phyloP scores from a whole-genome alignment of 768 basidiomycete species.

The Lentinula sp. region DNA sequence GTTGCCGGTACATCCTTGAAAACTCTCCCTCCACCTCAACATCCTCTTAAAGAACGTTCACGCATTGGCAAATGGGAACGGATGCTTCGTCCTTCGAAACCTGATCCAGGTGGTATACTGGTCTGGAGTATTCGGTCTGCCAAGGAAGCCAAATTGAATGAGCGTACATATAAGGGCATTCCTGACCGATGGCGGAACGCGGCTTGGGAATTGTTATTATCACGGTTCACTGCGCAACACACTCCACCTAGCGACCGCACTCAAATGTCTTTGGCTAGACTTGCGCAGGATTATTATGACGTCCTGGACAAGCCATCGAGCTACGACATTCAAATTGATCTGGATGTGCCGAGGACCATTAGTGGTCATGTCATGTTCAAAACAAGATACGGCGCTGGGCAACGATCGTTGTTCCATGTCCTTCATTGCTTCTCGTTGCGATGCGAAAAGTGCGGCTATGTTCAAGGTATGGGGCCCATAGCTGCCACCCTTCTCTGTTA shows the following conservation, averaged over 20 bases:
- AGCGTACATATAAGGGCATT: conserved; percentile 89
- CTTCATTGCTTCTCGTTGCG: conserved; percentile 85
- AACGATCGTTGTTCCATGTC: conserved; percentile 93
- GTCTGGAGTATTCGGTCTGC: conserved; percentile 62
- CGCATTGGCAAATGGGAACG: conserved; percentile 93
- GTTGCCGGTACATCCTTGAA: conserved; percentile 39
- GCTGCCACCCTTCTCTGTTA: conserved; percentile 93
- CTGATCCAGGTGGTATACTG: conserved; percentile 67
- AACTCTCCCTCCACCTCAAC: conserved; percentile 41
- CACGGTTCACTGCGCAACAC: conserved; percentile 40
- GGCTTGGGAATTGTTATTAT: conserved; percentile 84
- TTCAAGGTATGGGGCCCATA: conserved; percentile 98
- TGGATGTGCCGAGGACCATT: conserved; percentile 96
- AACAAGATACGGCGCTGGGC: conserved; percentile 93
- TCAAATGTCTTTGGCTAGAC: conserved; percentile 29
- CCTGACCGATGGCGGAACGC: conserved; percentile 95
- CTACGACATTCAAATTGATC: conserved; percentile 95
- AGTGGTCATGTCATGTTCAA: conserved; percentile 91
- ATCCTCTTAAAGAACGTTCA: conserved; percentile 56
- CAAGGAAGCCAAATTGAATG: conserved; percentile 64
- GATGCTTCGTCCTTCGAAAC: conserved; percentile 69
- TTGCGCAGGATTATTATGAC: conserved; percentile 50
- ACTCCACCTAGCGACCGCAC: conserved; percentile 15
- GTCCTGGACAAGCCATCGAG: conserved; percentile 73
- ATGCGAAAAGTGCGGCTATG: conserved; percentile 89